phyloP scores from a whole-genome alignment of 2,329 filamentous ascomycete species.

The Neonectria faginata region DNA sequence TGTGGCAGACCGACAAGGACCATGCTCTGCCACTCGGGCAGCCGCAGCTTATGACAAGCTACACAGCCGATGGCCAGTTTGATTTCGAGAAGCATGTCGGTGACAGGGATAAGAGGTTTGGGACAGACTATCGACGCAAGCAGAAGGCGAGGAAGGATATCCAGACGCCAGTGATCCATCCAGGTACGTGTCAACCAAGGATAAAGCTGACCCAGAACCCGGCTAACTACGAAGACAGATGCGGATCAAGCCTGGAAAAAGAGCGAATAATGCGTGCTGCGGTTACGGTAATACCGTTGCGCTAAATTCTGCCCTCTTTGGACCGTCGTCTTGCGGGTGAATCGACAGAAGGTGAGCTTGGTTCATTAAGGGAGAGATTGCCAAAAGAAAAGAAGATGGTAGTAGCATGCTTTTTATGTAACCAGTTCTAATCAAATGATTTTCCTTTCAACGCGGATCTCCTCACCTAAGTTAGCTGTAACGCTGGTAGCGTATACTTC shows the following conservation, averaged over 20 bases:
- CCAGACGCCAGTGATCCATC: slow-evolving; percentile 56
- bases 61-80: slow-evolving; percentile 61
- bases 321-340: too few relatives aligned
- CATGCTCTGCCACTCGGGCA: slow-evolving; percentile 66
- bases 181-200: slow-evolving; percentile 44
- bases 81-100: slow-evolving; percentile 58
- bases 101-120: slow-evolving; percentile 60
- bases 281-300: background rate
- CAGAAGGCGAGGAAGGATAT: slow-evolving; percentile 58
- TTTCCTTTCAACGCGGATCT: too few relatives aligned
- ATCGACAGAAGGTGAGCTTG: too few relatives aligned
- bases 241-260: slow-evolving; percentile 42
- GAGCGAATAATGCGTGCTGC: background rate
- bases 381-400: too few relatives aligned
- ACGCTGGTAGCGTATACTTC: too few relatives aligned
- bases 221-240: slow-evolving; percentile 34
- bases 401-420: too few relatives aligned
- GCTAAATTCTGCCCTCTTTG: too few relatives aligned
- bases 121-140: slow-evolving; percentile 59
- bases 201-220: background rate
- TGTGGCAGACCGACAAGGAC: slow-evolving; percentile 86
- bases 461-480: too few relatives aligned
- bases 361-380: too few relatives aligned
- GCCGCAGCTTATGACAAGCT: slow-evolving; percentile 67
- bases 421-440: too few relatives aligned